Conservation (phyloP, 2,329 filamentous ascomycete genomes). For the Aspergillus fumigatus region DNA sequence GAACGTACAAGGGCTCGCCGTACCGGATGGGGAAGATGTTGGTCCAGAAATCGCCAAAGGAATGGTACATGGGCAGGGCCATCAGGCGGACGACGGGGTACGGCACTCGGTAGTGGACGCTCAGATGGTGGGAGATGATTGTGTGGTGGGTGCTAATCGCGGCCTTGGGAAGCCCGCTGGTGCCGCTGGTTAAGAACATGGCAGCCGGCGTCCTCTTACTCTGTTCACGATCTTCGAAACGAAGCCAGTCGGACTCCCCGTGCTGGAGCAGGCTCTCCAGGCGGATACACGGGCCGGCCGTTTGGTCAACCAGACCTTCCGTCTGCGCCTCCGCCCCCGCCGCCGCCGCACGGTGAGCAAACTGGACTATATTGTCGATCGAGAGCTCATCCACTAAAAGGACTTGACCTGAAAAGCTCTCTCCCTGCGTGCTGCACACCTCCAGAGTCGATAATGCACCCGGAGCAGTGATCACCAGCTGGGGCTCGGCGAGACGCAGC, state of each 20-base stretch:
- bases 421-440: constrained; percentile 16
- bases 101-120: constrained; percentile 29
- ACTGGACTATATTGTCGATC: neutral
- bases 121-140: constrained; percentile 44
- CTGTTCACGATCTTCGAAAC: constrained; percentile 32
- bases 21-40: constrained; percentile 37
- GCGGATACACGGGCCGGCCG: neutral
- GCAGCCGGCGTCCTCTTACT: constrained; percentile 43
- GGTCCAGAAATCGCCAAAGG: constrained; percentile 39
- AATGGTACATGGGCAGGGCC: constrained; percentile 47
- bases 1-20: constrained; percentile 39
- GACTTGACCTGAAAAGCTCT: constrained; percentile 8
- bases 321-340: too few relatives aligned
- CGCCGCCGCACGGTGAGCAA: neutral
- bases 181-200: constrained; percentile 49
- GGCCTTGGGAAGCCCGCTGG: constrained; percentile 54
- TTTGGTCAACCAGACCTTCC: neutral
- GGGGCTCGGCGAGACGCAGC: constrained; percentile 34
- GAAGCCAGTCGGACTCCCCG: constrained; percentile 39
- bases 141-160: constrained; percentile 54
- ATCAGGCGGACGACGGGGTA: constrained; percentile 37
- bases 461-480: constrained; percentile 36
- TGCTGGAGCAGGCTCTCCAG: constrained; percentile 30
- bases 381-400: constrained; percentile 17
- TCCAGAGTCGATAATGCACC: constrained; percentile 25